phyloP scores from a whole-genome alignment of 768 basidiomycete genomes.

The Pulveroboletus sp. region DNA sequence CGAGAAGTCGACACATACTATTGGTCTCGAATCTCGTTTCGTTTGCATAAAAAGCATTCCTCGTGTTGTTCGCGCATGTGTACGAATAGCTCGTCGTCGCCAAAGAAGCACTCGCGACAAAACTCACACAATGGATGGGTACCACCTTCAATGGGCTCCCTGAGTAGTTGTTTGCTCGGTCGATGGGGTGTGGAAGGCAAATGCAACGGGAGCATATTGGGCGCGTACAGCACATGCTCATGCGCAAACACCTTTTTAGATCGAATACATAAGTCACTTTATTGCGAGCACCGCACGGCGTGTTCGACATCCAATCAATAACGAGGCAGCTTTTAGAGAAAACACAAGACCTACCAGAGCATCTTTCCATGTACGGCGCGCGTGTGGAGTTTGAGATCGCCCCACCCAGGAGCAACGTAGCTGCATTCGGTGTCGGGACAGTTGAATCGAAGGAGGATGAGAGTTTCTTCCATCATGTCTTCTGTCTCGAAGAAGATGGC shows the following conservation, averaged over 20 bases:
- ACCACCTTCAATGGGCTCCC: constrained; percentile 64
- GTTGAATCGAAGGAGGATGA: constrained; percentile 89
- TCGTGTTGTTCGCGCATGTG: constrained; percentile 95
- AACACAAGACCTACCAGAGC: constrained; percentile 60
- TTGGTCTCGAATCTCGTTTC: constrained; percentile 71
- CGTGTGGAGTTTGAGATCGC: constrained; percentile 81
- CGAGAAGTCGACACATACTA: constrained; percentile 55
- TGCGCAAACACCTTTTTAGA: constrained; percentile 94
- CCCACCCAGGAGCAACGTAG: constrained; percentile 84
- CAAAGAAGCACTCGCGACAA: constrained; percentile 88
- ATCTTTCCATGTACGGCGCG: constrained; percentile 68
- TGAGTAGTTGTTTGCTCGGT: constrained; percentile 36
- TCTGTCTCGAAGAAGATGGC: constrained; percentile 81
- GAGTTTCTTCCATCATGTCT: constrained; percentile 93
- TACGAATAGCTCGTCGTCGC: constrained; percentile 87
- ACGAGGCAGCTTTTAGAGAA: not conserved
- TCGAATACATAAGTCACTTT: constrained; percentile 80
- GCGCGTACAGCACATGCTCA: constrained; percentile 83
- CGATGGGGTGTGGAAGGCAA: constrained; percentile 63
- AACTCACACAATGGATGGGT: constrained; percentile 81
- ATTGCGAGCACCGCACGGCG: not conserved
- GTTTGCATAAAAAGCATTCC: constrained; percentile 93
- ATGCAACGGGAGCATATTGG: constrained; percentile 60
- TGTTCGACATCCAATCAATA: not conserved
- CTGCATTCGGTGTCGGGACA: constrained; percentile 84